These are phyloP conservation scores for Canavalia gladiata DNA, from an alignment of 306 rosid genomes.

Conservation along the genomic window DNA sequence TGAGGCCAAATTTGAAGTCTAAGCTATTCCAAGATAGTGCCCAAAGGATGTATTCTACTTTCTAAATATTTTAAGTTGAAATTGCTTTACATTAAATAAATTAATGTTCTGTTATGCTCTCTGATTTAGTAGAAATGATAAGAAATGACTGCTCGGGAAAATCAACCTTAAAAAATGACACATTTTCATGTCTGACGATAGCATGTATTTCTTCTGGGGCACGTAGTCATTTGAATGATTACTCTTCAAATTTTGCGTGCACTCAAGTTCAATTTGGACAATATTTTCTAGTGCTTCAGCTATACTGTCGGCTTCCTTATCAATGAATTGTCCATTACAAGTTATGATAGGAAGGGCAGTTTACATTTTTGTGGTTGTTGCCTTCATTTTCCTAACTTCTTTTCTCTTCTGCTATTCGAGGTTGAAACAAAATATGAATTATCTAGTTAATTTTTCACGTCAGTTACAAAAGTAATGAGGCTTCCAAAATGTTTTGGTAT, in stretches of 20 bases:
- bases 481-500: constrained; percentile 37
- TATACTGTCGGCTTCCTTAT: constrained; percentile 39
- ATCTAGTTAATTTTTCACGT: constrained; percentile 27
- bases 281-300: constrained; percentile 40
- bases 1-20: constrained; percentile 30
- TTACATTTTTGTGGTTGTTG: constrained; percentile 26
- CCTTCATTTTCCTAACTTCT: constrained; percentile 30
- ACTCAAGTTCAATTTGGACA: constrained; percentile 35
- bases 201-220: constrained; percentile 30
- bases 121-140: constrained; percentile 8
- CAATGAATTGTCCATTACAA: constrained; percentile 22
- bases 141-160: constrained; percentile 9
- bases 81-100: background rate
- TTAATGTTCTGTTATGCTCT: constrained; percentile 34
- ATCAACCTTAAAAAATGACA: constrained; percentile 4
- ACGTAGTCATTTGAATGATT: constrained; percentile 35
- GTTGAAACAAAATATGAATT: constrained; percentile 36
- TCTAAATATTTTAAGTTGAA: constrained; percentile 31
- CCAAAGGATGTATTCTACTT: constrained; percentile 18
- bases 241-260: constrained; percentile 27
- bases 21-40: constrained; percentile 26
- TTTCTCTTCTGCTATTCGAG: constrained; percentile 16
- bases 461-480: constrained; percentile 19
- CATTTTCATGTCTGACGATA: constrained; percentile 35
- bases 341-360: constrained; percentile 20